These are phyloP conservation scores for Stropharia rugosoannulata DNA, from an alignment of 768 basidiomycete genomes.

Conservation along the genomic window DNA sequence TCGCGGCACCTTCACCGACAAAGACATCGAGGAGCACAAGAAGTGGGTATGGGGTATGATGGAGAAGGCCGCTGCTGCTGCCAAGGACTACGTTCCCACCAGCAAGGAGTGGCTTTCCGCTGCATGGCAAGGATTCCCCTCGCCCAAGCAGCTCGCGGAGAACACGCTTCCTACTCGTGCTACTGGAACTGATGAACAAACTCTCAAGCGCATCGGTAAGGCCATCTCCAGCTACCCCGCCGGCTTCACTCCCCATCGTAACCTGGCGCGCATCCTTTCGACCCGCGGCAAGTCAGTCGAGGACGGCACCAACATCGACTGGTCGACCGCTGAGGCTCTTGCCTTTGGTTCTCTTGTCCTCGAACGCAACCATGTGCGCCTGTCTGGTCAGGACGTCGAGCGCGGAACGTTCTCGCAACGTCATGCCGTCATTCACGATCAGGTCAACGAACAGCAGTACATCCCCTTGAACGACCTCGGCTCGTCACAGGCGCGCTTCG, in stretches of 20 bases:
- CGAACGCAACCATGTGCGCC: slow-evolving; percentile 90
- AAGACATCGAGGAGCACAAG: slow-evolving; percentile 97
- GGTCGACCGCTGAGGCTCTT: slow-evolving; percentile 97
- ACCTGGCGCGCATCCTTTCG: slow-evolving; percentile 88
- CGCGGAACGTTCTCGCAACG: slow-evolving; percentile 99
- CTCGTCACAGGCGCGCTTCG: slow-evolving; percentile 86
- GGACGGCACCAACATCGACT: slow-evolving; percentile 92
- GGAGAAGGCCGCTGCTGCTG: slow-evolving; percentile 90
- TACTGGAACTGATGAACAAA: slow-evolving; percentile 78
- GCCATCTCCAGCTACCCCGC: slow-evolving; percentile 84
- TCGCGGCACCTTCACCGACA: slow-evolving; percentile 92
- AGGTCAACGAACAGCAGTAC: slow-evolving; percentile 88
- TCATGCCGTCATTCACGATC: slow-evolving; percentile 96
- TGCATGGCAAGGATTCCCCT: slow-evolving; percentile 98
- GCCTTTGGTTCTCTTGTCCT: slow-evolving; percentile 93
- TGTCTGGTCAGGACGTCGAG: slow-evolving; percentile 98
- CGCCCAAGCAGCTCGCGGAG: slow-evolving; percentile 93
- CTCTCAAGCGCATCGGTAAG: slow-evolving; percentile 81
- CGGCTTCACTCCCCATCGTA: slow-evolving; percentile 86
- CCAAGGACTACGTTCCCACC: slow-evolving; percentile 95
- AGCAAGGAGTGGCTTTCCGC: slow-evolving; percentile 97
- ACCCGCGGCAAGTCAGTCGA: slow-evolving; percentile 89
- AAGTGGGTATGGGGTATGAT: slow-evolving; percentile 99
- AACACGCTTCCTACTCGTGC: slow-evolving; percentile 86
- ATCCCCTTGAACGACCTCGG: slow-evolving; percentile 88